Conservation (phyloP, 1,284 basidiomycete species). For the Meira miltonrushii region DNA sequence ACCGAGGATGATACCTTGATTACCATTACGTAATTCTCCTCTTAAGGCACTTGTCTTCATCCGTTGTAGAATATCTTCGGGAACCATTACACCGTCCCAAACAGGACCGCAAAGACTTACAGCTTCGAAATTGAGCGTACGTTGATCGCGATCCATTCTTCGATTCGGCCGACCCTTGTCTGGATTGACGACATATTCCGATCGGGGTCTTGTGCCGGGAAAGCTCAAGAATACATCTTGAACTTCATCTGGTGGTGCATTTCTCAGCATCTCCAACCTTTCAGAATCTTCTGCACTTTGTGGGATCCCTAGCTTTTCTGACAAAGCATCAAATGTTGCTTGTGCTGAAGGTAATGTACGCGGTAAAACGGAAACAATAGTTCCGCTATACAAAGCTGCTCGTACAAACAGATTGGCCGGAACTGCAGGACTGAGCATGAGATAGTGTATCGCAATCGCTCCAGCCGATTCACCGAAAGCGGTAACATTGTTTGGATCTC, state of each 20-base stretch:
- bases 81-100: constrained; percentile 30
- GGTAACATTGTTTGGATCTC: constrained; percentile 59
- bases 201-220: constrained; percentile 22
- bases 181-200: constrained; percentile 7
- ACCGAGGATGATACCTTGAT: constrained; percentile 23
- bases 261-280: neutral
- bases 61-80: neutral
- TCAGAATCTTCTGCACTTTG: constrained; percentile 18
- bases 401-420: constrained; percentile 25
- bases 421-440: constrained; percentile 17
- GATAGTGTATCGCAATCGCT: constrained; percentile 31
- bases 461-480: constrained; percentile 44
- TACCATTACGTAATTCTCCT: constrained; percentile 23
- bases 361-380: constrained; percentile 22
- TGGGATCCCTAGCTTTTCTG: constrained; percentile 8
- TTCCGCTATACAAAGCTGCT: constrained; percentile 28
- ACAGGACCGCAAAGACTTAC: constrained; percentile 18
- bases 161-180: neutral
- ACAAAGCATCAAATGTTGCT: constrained; percentile 23
- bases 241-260: constrained; percentile 21
- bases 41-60: neutral
- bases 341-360: constrained; percentile 23
- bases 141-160: constrained; percentile 2
- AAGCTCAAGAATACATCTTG: constrained; percentile 14
- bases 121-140: neutral